phyloP scores from a whole-genome alignment of 345 rosid genomes.

The Populus pruinosa region DNA sequence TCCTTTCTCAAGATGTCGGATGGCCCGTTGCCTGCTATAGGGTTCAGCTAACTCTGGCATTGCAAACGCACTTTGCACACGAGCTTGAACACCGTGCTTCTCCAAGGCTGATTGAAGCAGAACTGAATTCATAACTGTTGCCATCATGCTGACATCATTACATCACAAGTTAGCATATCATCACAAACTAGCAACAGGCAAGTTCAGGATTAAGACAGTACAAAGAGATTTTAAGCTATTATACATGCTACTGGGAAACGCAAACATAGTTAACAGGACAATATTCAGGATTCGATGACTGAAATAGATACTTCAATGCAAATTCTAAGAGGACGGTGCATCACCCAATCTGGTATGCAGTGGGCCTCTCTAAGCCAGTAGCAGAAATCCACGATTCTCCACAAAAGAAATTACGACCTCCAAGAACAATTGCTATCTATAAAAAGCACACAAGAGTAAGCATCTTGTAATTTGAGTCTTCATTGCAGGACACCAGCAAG shows the following conservation, averaged over 20 bases:
- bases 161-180: conserved; percentile 6
- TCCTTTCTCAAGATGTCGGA: conserved; percentile 86
- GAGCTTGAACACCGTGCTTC: conserved; percentile 68
- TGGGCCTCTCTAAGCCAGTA: conserved; percentile 72
- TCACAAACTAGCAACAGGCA: conserved; percentile 4
- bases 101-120: conserved; percentile 85
- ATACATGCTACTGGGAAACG: not conserved
- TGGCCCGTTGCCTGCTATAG: conserved; percentile 69
- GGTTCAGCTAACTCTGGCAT: conserved; percentile 83
- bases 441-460: not conserved
- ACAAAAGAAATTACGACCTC: conserved; percentile 81
- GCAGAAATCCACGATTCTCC: conserved; percentile 77
- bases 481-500: not conserved
- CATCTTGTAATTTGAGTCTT: not conserved
- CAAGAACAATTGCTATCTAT: conserved; percentile 87
- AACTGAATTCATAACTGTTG: conserved; percentile 82
- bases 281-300: not conserved
- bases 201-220: not conserved
- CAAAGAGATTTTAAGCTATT: not conserved
- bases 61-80: conserved; percentile 67
- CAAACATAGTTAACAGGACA: too few relatives aligned
- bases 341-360: conserved; percentile 86
- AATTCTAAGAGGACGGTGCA: not conserved
- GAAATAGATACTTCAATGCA: not conserved
- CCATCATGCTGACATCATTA: conserved; percentile 70